These are phyloP conservation scores for Centrapalus pauciflorus DNA, from an alignment of 129 eudicot species.

Conservation along the genomic window DNA sequence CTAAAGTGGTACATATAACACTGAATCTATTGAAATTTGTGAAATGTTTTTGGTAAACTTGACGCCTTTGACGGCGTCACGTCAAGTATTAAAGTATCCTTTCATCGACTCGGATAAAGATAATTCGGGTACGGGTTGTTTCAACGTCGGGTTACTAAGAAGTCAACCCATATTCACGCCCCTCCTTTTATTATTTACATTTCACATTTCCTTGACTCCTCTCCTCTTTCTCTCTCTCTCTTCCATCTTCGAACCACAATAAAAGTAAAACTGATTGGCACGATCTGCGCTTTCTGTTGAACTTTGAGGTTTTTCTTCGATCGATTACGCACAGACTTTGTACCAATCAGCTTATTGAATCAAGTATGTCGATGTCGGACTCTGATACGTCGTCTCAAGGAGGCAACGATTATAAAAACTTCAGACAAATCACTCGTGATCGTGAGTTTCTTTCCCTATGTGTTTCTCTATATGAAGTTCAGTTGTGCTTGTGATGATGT, in stretches of 20 bases:
- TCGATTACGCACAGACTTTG: slow-evolving; percentile 9
- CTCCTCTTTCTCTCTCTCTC: slow-evolving; percentile 2
- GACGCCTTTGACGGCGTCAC: slow-evolving; percentile 36
- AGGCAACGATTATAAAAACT: slow-evolving; percentile 52
- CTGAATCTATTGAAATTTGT: too few relatives aligned
- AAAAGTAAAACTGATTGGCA: slow-evolving; percentile 6
- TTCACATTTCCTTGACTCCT: slow-evolving; percentile 24
- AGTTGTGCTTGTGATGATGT: slow-evolving; percentile 14
- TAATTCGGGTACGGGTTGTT: slow-evolving; percentile 16
- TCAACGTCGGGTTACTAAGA: slow-evolving; percentile 24
- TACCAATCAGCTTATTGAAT: slow-evolving; percentile 1
- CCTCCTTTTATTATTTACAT: slow-evolving; percentile 4
- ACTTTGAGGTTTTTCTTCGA: not conserved
- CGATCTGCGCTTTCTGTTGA: slow-evolving; percentile 22
- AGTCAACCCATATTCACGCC: slow-evolving; percentile 21
- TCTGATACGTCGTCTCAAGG: slow-evolving; percentile 73
- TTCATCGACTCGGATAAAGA: not conserved
- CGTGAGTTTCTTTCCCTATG: slow-evolving; percentile 39
- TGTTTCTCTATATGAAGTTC: not conserved
- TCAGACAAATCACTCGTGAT: slow-evolving; percentile 80
- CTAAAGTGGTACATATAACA: too few relatives aligned
- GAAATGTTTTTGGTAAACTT: too few relatives aligned
- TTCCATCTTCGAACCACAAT: slow-evolving; percentile 12
- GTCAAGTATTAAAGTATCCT: too few relatives aligned
- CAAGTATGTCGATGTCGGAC: slow-evolving; percentile 80